Evolutionary conservation across 1,139 yeast species (phyloP).

Genomic region (Candida sojae): DNA sequence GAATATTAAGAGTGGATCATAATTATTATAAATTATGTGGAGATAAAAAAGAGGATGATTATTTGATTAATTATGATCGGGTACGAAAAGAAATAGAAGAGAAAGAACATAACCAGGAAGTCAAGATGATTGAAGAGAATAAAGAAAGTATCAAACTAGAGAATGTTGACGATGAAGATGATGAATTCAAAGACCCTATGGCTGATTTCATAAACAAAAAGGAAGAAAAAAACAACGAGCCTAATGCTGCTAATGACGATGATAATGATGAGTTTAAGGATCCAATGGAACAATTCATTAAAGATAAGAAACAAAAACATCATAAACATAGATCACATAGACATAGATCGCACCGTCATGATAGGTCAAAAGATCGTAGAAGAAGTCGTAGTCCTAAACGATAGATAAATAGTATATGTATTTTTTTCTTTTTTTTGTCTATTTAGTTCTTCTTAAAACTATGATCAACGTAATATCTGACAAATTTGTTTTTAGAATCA

Average conservation of each 20-base stretch:
- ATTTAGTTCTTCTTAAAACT: constrained; percentile 13
- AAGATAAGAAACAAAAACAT: constrained; percentile 14
- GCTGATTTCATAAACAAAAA: constrained; percentile 10
- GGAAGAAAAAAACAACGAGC: background rate
- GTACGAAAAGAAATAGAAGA: constrained; percentile 17
- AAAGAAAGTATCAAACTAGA: constrained; percentile 3
- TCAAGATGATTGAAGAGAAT: constrained; percentile 6
- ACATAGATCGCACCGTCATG: constrained; percentile 6
- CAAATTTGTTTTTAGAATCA: constrained; percentile 33
- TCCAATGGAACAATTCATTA: constrained; percentile 19
- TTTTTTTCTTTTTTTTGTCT: background rate
- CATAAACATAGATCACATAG: constrained; percentile 9
- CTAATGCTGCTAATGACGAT: constrained; percentile 9
- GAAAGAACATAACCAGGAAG: constrained; percentile 3
- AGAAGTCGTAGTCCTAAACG: constrained; percentile 5
- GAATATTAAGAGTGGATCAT: constrained; percentile 72
- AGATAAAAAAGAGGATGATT: constrained; percentile 51
- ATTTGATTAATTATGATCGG: constrained; percentile 33
- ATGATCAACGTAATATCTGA: constrained; percentile 30
- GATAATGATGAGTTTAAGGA: constrained; percentile 19
- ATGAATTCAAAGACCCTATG: constrained; percentile 23
- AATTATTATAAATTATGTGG: constrained; percentile 60
- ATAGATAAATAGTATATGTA: too few relatives aligned
- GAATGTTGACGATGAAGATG: constrained; percentile 7
- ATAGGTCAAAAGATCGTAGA: constrained; percentile 5